Conservation (phyloP, 2,329 filamentous ascomycete genomes). For the Kalmusia sp. region DNA sequence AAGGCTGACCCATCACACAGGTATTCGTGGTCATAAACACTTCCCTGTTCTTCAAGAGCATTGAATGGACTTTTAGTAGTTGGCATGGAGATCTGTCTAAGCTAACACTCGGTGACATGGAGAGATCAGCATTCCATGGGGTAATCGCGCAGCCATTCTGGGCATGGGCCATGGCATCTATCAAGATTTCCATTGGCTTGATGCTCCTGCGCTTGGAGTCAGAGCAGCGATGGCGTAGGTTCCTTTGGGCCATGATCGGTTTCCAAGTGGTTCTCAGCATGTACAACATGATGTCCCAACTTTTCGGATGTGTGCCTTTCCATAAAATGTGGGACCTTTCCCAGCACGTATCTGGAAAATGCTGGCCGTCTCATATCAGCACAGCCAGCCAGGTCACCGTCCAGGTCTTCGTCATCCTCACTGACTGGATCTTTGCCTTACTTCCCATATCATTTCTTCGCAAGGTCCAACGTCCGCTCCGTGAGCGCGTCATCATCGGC, state of each 20-base stretch:
- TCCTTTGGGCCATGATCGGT: conserved; percentile 22
- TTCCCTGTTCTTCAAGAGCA: conserved; percentile 18
- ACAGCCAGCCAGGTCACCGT: conserved; percentile 15
- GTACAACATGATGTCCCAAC: conserved; percentile 22
- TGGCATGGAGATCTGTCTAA: background rate
- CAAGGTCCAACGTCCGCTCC: conserved; percentile 25
- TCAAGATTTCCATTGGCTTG: conserved; percentile 24
- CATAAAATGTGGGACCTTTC: conserved; percentile 22
- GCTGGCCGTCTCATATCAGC: conserved; percentile 16
- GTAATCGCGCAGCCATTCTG: conserved; percentile 27
- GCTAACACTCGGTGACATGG: conserved; percentile 19
- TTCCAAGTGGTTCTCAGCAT: conserved; percentile 18
- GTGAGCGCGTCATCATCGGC: conserved; percentile 24
- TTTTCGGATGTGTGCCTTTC: conserved; percentile 25
- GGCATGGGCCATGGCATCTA: conserved; percentile 23
- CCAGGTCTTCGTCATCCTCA: conserved; percentile 20
- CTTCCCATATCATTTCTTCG: conserved; percentile 27
- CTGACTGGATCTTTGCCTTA: conserved; percentile 26
- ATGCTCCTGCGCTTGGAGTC: conserved; percentile 27
- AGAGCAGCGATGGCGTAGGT: conserved; percentile 16
- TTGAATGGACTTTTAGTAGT: conserved; percentile 18
- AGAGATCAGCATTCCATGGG: conserved; percentile 15
- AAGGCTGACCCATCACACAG: conserved; percentile 2
- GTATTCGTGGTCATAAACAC: conserved; percentile 20
- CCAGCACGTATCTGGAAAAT: conserved; percentile 12